These are phyloP conservation scores for Lyophyllum decastes DNA, from an alignment of 768 basidiomycete species.

Conservation along the genomic window DNA sequence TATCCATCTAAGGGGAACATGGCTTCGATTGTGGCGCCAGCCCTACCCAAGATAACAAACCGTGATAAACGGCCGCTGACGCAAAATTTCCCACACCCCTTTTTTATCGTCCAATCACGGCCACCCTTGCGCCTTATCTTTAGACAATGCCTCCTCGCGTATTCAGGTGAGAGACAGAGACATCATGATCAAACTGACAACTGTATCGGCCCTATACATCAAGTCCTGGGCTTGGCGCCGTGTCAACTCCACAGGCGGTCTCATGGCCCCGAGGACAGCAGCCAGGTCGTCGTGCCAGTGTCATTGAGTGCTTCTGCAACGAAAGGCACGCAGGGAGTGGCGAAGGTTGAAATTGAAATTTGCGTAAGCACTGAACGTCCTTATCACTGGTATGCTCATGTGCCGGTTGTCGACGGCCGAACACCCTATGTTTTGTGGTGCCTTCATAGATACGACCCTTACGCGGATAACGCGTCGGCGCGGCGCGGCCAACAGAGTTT, in stretches of 20 bases:
- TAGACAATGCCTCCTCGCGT: not conserved
- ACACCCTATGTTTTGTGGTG: not conserved
- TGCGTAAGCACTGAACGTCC: not conserved
- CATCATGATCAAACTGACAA: not conserved
- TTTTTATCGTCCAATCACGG: conserved; percentile 16
- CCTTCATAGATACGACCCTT: not conserved
- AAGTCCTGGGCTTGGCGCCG: not conserved
- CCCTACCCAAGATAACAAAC: not conserved
- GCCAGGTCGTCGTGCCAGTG: too few species aligned
- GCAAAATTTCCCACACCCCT: conserved; percentile 2
- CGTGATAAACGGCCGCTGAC: conserved; percentile 8
- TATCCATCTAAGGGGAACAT: not conserved
- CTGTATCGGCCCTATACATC: not conserved
- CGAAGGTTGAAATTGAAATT: not conserved
- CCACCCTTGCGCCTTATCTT: conserved; percentile 3
- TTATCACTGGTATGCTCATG: not conserved
- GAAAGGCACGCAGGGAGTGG: too few species aligned
- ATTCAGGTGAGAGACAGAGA: conserved; percentile 4
- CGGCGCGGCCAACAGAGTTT: not conserved
- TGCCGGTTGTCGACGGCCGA: not conserved
- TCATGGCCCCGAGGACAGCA: not conserved
- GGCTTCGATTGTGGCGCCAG: conserved; percentile 6
- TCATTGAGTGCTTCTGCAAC: too few species aligned
- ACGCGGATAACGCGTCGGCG: not conserved
- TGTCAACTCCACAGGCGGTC: too few species aligned